These are phyloP conservation scores for Rhazya stricta DNA, from an alignment of 257 asterid genomes.

Conservation along the genomic window DNA sequence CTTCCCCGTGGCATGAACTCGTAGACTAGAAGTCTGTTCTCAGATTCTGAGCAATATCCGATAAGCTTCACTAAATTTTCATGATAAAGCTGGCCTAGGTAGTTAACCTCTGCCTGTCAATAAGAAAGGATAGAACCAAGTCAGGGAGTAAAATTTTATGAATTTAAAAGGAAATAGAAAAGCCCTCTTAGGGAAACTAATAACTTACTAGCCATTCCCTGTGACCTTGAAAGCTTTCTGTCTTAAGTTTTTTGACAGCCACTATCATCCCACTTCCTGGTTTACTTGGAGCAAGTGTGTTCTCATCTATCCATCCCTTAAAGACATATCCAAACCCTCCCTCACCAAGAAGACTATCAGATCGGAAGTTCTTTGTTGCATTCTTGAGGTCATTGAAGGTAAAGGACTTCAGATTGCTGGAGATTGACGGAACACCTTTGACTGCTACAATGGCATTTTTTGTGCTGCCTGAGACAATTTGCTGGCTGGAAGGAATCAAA, in stretches of 20 bases:
- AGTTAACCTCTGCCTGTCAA: conserved; percentile 60
- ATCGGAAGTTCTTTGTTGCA: conserved; percentile 57
- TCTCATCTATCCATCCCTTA: conserved; percentile 71
- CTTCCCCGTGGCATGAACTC: conserved; percentile 75
- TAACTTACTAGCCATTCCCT: conserved; percentile 72
- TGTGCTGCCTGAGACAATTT: conserved; percentile 13
- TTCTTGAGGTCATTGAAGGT: conserved; percentile 53
- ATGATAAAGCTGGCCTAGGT: conserved; percentile 57
- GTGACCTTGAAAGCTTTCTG: conserved; percentile 68
- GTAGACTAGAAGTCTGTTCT: conserved; percentile 55
- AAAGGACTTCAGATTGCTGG: conserved; percentile 52
- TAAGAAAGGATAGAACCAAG: neutral
- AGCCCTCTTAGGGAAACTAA: neutral
- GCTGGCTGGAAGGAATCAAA: conserved; percentile 17
- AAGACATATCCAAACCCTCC: conserved; percentile 81
- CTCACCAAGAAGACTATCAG: conserved; percentile 67
- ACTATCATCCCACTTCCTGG: conserved; percentile 66
- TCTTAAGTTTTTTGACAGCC: conserved; percentile 62
- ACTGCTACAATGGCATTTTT: conserved; percentile 13
- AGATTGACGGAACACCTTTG: conserved; percentile 26
- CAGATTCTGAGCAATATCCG: conserved; percentile 65
- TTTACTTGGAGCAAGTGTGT: conserved; percentile 40
- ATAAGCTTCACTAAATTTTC: conserved; percentile 63
- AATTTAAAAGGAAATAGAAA: neutral
- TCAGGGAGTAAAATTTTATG: neutral